Base-by-base conservation (phyloP, 106 monocot genomes). In the Vanilla planifolia region DNA sequence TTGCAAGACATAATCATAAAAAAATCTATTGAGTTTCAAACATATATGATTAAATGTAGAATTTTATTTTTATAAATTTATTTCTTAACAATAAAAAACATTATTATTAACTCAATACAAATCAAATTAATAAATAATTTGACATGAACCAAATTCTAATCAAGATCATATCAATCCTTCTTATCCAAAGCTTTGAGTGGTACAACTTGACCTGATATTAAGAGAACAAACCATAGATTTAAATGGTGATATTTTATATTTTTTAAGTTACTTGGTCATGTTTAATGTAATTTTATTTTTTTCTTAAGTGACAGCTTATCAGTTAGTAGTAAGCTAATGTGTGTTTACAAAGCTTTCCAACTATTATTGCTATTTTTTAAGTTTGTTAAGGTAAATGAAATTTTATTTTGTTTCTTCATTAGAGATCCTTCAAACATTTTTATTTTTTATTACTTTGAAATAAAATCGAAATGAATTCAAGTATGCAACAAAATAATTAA, bases 331-430 rank as follows among this genome's bases (percentile, higher is more conserved):
- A 96, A 90, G 68, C 64, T 96, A 50, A 67, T 85, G 43, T 96
- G 63, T 96, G 90, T 41, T 71, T 84, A 30, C 90, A 96, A 73
- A 70, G 83, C 30, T 96, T 96, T 90, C 55, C 85, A 81, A 67
- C 95, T 96, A 80, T 72, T 96, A 66, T 30, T 69, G 71, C 80
- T 86, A 69, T 86, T 96, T 23, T 90, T 79, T 73, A 90, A 67
- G 55, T 67, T 90, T 81, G 90, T 96, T 30, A 78, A 86, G 95
- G 95, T 96, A 76, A 77, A n/a, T n/a, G 68, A 20, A 8, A 21
- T 19, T 57, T 57, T 16, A n/a, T 16, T 53, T 13, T 25, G 8
- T 53, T 1, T 53, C 11, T 3, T 11, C 30, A 13, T 51, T 30
- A 14, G n/a, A n/a, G 28, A 2, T 10, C 29, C 14, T 53, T 16